These are phyloP conservation scores for Diaporthe destruens DNA, from an alignment of 2,329 filamentous ascomycete genomes.

Conservation along the genomic window DNA sequence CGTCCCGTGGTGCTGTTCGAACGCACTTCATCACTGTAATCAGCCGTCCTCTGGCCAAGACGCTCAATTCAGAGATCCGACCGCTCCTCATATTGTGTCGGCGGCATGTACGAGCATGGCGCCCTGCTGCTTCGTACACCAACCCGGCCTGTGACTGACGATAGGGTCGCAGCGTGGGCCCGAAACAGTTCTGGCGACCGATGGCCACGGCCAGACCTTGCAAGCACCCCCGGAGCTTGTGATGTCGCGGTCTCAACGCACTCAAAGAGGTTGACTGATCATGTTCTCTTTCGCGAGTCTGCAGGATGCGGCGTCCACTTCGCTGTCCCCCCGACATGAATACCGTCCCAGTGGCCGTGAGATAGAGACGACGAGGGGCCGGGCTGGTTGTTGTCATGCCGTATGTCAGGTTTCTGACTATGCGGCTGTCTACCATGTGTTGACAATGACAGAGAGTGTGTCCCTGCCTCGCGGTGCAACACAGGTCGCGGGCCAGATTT, in stretches of 20 bases:
- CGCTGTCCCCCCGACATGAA: conserved; percentile 15
- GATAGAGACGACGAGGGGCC: background rate
- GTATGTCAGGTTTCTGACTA: conserved; percentile 6
- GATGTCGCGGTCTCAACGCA: background rate
- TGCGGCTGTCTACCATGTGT: too few relatives aligned
- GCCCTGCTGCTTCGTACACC: conserved; percentile 9
- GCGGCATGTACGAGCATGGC: background rate
- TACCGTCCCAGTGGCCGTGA: background rate
- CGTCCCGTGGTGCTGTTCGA: background rate
- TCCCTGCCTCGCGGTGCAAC: background rate
- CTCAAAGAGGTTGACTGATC: conserved; percentile 2
- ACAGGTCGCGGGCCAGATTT: background rate
- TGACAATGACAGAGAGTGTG: background rate
- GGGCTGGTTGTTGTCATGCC: background rate
- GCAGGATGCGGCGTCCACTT: background rate
- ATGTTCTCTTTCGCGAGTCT: conserved; percentile 5
- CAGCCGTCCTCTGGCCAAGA: background rate
- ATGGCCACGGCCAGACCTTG: conserved; percentile 20
- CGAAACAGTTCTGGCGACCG: background rate
- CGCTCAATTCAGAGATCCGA: background rate
- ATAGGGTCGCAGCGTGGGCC: background rate
- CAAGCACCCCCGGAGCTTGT: conserved; percentile 4
- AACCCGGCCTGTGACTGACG: background rate
- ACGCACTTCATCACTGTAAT: background rate
- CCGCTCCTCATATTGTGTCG: background rate